phyloP scores from a whole-genome alignment of 768 basidiomycete species.

The Amanita molliuscula region DNA sequence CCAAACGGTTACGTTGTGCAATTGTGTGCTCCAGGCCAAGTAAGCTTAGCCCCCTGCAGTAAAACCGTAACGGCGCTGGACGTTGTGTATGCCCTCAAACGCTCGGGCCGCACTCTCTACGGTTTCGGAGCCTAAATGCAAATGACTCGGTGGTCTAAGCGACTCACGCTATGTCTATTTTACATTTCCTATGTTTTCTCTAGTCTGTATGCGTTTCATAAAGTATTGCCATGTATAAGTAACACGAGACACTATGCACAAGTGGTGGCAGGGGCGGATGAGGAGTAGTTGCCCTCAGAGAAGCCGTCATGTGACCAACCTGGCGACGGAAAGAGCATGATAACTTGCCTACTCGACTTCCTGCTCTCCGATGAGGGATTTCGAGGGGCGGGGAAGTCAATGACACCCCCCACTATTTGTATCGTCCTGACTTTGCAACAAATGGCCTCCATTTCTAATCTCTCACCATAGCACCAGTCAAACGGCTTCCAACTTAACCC shows the following conservation, averaged over 20 bases:
- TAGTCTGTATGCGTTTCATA: conserved; percentile 2
- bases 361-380: too few relatives aligned
- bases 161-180: background rate
- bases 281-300: too few relatives aligned
- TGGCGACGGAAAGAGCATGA: too few relatives aligned
- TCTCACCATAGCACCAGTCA: too few relatives aligned
- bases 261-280: too few relatives aligned
- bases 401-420: too few relatives aligned
- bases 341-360: too few relatives aligned
- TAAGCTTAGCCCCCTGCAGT: conserved; percentile 21
- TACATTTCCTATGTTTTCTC: background rate
- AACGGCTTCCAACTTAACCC: too few relatives aligned
- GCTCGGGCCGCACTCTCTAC: conserved; percentile 69
- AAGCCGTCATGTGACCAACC: too few relatives aligned
- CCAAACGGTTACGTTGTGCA: conserved; percentile 48
- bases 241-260: background rate
- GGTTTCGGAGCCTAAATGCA: conserved; percentile 61
- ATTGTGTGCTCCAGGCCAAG: background rate
- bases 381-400: too few relatives aligned
- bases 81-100: conserved; percentile 68
- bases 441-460: too few relatives aligned
- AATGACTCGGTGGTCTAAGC: background rate
- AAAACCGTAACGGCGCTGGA: conserved; percentile 86
- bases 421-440: too few relatives aligned
- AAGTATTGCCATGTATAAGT: conserved; percentile 2